Evolutionary conservation across 2,329 filamentous ascomycete species (phyloP).

Genomic region (Gremmenia infestans): DNA sequence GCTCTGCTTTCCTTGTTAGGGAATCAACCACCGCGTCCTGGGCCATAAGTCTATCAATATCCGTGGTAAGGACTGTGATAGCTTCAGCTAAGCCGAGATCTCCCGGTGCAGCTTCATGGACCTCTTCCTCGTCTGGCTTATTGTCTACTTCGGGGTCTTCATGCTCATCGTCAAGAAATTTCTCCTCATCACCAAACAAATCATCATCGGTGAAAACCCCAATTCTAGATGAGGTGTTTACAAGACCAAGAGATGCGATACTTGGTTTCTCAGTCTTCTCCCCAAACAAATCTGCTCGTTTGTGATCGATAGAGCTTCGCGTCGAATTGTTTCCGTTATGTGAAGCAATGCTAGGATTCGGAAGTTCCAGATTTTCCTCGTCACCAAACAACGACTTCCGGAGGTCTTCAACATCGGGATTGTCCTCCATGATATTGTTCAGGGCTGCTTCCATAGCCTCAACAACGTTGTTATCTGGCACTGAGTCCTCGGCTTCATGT

Average conservation of each 20-base stretch:
- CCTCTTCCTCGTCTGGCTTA: constrained; percentile 67
- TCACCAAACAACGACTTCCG: constrained; percentile 62
- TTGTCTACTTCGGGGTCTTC: constrained; percentile 60
- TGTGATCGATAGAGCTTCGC: constrained; percentile 56
- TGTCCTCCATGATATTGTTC: constrained; percentile 85
- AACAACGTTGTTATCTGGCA: constrained; percentile 74
- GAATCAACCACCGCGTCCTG: constrained; percentile 92
- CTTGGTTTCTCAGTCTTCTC: constrained; percentile 66
- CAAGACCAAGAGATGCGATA: constrained; percentile 83
- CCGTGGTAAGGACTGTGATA: constrained; percentile 78
- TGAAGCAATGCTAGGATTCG: constrained; percentile 43
- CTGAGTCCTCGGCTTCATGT: constrained; percentile 55
- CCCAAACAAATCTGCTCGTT: constrained; percentile 38
- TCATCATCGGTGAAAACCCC: constrained; percentile 94
- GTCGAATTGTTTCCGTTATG: constrained; percentile 56
- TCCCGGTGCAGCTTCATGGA: constrained; percentile 90
- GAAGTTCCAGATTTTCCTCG: constrained; percentile 37
- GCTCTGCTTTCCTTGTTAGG: constrained; percentile 84
- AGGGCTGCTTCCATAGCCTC: constrained; percentile 90
- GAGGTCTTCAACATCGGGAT: constrained; percentile 61
- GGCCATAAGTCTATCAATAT: constrained; percentile 82
- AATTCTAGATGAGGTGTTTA: constrained; percentile 79
- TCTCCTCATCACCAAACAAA: constrained; percentile 84
- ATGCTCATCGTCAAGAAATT: constrained; percentile 78
- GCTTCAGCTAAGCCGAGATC: constrained; percentile 92